Evolutionary conservation across 257 asterid species (phyloP), one percentile per base, ranked within the genome.

Genomic region (Nicotiana benthamiana): DNA sequence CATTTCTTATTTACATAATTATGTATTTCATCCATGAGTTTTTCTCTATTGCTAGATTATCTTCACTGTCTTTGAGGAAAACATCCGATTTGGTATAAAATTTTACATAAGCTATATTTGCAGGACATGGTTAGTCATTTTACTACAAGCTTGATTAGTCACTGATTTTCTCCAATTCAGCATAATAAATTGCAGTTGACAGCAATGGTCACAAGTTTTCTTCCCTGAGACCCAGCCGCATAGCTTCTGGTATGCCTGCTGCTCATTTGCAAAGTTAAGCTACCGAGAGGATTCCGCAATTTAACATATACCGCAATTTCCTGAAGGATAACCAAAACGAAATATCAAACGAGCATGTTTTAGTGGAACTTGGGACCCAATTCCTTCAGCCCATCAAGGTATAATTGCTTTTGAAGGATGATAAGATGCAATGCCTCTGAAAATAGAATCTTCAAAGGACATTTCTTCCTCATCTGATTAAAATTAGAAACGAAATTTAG

Each of bases 11-110:
- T 27, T 62, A 27, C 80, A 67, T 20, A 67, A 43, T 62, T 40
- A 16, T 48, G 63, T 83, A 43, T 83, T 72, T 68, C 34, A 75
- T 27, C 77, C 77, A 43, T 43, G 59, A 17, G 59, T 43, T 78
- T 65, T 53, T 75, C 65, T 64, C 54, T 74, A 24, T 74, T 51
- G 61, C 43, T 2, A 74, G 16, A 74, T 26, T 24, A 27, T 72
- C 46, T 26, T 63, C 40, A 5, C 28, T 28, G 67, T 16, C 28
- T 24, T 22, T 24, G 51, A 24, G 34, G 78, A 48, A 24, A 46
- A 72, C 16, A 15, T 32, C 7, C 24, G 36, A 48, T 46, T 74
- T 48, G 79, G 30, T 74, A 43, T 3, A 24, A 48, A 57, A 24
- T 24, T 48, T 43, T 72, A 46, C 24, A 53, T 17, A 15, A 22